phyloP scores from a whole-genome alignment of 106 monocot species.

The Phalaenopsis aphrodite region DNA sequence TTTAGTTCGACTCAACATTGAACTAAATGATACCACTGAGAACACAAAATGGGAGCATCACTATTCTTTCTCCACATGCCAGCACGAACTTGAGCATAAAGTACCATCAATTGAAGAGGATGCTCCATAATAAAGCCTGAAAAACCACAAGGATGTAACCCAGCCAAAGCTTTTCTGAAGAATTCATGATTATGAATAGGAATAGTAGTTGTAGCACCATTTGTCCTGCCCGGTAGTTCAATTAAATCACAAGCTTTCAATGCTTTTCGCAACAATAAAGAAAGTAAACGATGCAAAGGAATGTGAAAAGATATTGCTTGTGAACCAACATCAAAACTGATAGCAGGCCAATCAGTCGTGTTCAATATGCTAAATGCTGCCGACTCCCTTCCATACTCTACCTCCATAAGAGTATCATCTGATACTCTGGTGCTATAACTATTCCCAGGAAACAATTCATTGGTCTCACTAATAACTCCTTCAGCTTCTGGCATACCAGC shows the following conservation, averaged over 20 bases:
- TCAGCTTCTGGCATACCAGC: not conserved
- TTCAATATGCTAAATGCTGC: conserved; percentile 37
- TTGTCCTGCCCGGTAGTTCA: conserved; percentile 15
- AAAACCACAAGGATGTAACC: conserved; percentile 63
- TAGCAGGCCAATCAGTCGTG: conserved; percentile 51
- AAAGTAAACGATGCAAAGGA: conserved; percentile 88
- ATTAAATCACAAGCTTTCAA: conserved; percentile 49
- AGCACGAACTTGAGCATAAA: conserved; percentile 88
- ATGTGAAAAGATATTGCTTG: conserved; percentile 92
- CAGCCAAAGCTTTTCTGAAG: conserved; percentile 47
- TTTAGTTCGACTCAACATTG: conserved; percentile 37
- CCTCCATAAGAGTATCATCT: conserved; percentile 26
- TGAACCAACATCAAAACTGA: conserved; percentile 68
- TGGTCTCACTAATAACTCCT: not conserved
- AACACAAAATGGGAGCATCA: conserved; percentile 54
- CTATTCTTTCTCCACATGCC: conserved; percentile 99
- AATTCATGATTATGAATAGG: conserved; percentile 18
- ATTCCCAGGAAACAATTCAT: conserved; percentile 1
- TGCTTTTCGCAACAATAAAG: conserved; percentile 46
- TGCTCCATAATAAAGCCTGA: conserved; percentile 82
- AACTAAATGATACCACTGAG: conserved; percentile 60
- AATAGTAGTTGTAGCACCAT: not conserved
- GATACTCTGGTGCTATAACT: not conserved
- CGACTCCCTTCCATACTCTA: conserved; percentile 16
- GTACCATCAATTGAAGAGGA: conserved; percentile 79